Conservation (phyloP, 108 stramenopile species). For the Cylindrotheca fusiformis region DNA sequence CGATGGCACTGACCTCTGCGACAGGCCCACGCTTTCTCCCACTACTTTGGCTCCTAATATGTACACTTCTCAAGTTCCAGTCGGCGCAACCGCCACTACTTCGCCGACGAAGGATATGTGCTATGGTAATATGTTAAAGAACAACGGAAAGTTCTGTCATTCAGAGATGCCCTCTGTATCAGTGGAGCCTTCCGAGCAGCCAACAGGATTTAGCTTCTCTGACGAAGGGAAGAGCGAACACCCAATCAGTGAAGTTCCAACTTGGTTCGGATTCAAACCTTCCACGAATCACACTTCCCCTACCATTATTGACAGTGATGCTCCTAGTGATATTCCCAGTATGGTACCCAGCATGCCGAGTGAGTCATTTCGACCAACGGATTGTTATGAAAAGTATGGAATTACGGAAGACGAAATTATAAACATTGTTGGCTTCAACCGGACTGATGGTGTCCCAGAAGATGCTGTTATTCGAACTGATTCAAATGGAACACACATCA, state of each 20-base stretch:
- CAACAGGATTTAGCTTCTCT: too few species aligned
- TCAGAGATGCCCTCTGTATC: too few species aligned
- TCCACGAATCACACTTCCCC: not conserved
- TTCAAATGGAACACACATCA: slow-evolving; percentile 3
- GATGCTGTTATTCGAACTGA: slow-evolving; percentile 12
- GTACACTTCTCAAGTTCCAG: slow-evolving; percentile 6
- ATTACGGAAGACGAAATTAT: slow-evolving; percentile 12
- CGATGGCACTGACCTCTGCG: not conserved
- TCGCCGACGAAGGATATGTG: slow-evolving; percentile 29
- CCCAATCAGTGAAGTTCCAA: too few species aligned
- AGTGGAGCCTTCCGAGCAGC: too few species aligned
- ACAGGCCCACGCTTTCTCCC: not conserved
- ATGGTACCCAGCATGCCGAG: slow-evolving; percentile 1
- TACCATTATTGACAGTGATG: slow-evolving; percentile 3
- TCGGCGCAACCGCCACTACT: slow-evolving; percentile 16
- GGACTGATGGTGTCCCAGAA: slow-evolving; percentile 15
- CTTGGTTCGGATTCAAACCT: too few species aligned
- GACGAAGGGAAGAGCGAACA: too few species aligned
- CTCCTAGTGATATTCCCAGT: slow-evolving; percentile 14
- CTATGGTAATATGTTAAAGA: slow-evolving; percentile 26
- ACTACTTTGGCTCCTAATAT: not conserved
- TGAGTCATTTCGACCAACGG: slow-evolving; percentile 5
- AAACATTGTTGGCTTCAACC: not conserved
- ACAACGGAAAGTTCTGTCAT: too few species aligned
- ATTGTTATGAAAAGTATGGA: slow-evolving; percentile 26